These are phyloP conservation scores for Lichtheimia corymbifera DNA, from an alignment of 371 early-diverging fungal genomes.

Conservation along the genomic window DNA sequence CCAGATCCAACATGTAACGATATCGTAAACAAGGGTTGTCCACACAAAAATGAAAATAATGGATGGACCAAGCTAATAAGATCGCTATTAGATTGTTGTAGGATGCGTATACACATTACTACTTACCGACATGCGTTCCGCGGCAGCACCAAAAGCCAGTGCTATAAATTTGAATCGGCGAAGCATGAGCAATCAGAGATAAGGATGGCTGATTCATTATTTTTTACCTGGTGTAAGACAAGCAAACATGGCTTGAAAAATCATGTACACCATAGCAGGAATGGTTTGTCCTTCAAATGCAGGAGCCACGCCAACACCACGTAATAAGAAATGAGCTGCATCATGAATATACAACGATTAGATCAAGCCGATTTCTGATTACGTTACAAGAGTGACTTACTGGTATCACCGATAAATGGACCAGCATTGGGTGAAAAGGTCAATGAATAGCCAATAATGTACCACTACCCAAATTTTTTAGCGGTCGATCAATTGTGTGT, in stretches of 20 bases:
- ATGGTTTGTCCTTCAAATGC: conserved; percentile 53
- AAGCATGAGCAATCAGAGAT: not conserved
- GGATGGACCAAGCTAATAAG: conserved; percentile 60
- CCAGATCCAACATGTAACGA: conserved; percentile 88
- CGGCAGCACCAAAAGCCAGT: conserved; percentile 81
- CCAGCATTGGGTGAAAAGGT: conserved; percentile 73
- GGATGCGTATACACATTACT: not conserved
- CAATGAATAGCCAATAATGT: conserved; percentile 82
- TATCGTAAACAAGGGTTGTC: conserved; percentile 82
- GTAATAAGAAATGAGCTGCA: conserved; percentile 42
- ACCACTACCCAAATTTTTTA: conserved; percentile 57
- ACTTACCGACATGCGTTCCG: conserved; percentile 74
- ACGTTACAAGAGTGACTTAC: conserved; percentile 27
- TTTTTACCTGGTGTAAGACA: conserved; percentile 52
- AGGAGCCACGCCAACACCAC: conserved; percentile 42
- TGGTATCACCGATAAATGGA: conserved; percentile 77
- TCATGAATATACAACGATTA: not conserved
- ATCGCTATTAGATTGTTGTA: not conserved
- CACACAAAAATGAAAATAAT: conserved; percentile 81
- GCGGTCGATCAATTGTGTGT: no score
- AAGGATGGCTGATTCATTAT: not conserved
- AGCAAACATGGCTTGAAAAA: conserved; percentile 80
- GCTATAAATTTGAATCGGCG: conserved; percentile 34
- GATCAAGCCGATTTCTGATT: not conserved
- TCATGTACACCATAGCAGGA: conserved; percentile 60